These are phyloP conservation scores for Colletotrichum tanaceti DNA, from an alignment of 2,329 filamentous ascomycete genomes.

Conservation along the genomic window DNA sequence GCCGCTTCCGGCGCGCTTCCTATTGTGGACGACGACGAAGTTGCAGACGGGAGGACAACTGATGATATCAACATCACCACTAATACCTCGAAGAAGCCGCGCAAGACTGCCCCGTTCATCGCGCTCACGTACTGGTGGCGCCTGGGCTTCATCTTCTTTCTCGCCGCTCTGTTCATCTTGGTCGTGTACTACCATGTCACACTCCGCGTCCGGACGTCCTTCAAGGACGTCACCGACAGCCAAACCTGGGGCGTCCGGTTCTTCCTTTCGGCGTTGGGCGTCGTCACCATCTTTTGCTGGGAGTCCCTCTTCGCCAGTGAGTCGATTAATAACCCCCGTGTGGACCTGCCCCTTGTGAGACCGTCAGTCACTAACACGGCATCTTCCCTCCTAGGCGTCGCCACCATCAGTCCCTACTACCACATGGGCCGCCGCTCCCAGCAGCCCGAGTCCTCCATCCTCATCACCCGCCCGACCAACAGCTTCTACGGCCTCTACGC, in stretches of 20 bases:
- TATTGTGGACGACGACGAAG: slow-evolving; percentile 11
- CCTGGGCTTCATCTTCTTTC: slow-evolving; percentile 47
- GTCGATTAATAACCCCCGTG: slow-evolving; percentile 34
- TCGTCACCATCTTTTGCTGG: slow-evolving; percentile 56
- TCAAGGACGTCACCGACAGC: slow-evolving; percentile 53
- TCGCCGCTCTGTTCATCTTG: slow-evolving; percentile 50
- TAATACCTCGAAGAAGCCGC: background rate
- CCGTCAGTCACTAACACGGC: background rate
- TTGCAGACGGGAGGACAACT: no score
- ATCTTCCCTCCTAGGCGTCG: slow-evolving; percentile 52
- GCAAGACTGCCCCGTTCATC: slow-evolving; percentile 49
- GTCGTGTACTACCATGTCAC: slow-evolving; percentile 55
- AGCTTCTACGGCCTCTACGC: slow-evolving; percentile 58
- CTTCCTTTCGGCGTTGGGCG: slow-evolving; percentile 55
- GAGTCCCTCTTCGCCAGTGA: slow-evolving; percentile 54
- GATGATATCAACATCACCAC: no score
- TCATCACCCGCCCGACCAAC: slow-evolving; percentile 57
- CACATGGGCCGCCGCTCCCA: slow-evolving; percentile 52
- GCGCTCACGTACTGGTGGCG: slow-evolving; percentile 52
- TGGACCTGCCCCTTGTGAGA: no score
- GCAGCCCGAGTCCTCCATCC: slow-evolving; percentile 52
- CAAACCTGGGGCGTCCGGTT: slow-evolving; percentile 58
- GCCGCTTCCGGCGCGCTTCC: slow-evolving; percentile 2
- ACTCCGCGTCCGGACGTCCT: slow-evolving; percentile 39
- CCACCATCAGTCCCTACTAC: slow-evolving; percentile 58